Base-by-base conservation (phyloP, 2,329 filamentous ascomycete species). In the Penicillium hordei region DNA sequence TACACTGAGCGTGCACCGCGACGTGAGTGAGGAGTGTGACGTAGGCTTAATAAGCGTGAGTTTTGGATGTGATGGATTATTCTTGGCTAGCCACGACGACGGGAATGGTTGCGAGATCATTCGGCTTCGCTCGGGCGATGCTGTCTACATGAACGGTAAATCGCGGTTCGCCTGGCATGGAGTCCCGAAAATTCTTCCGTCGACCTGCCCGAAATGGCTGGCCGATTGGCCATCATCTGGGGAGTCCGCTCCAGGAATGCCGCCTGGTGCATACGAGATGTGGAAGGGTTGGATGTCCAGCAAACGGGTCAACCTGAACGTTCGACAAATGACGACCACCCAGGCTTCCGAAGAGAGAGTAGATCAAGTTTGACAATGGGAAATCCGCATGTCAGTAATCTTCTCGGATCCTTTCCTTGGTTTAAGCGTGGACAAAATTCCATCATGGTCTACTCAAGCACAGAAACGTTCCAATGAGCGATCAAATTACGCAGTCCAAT, bases 121-220 rank as follows among this genome's bases (percentile, higher is more conserved):
- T 36, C 82, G 89, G 23, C 79, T 97, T 38, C 82, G 87, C 25
- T 96, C 91, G 0, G 93, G 94, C 0, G 93, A 97, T 77, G 91
- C 87, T 0, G 86, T 97, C 1, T 92, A 95, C 70, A 97, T 99
- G 93, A 87, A 85, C 49, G 84, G 89, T 21, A 81, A 86, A 57
- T 89, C 90, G 4, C 82, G 94, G 43, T 96, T 91, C 75, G 93
- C 93, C 2, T 97, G 93, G 93, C 94, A 97, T 76, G 93, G 90
- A 13, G 92, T 97, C 13, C 93, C 94, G 6, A 94, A 93, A 72
- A 88, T 97, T 13, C 70, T 97, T 36, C 83, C 86, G 46, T 84
- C 79, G 1, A 96, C 91, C 0, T 97, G 93, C 74, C 93, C 93
- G 0, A 78, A 78, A 0, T 89, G 87, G 74, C 74, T 97, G 49